These are phyloP conservation scores for Sonneratia alba DNA, from an alignment of 345 rosid genomes.

Conservation along the genomic window DNA sequence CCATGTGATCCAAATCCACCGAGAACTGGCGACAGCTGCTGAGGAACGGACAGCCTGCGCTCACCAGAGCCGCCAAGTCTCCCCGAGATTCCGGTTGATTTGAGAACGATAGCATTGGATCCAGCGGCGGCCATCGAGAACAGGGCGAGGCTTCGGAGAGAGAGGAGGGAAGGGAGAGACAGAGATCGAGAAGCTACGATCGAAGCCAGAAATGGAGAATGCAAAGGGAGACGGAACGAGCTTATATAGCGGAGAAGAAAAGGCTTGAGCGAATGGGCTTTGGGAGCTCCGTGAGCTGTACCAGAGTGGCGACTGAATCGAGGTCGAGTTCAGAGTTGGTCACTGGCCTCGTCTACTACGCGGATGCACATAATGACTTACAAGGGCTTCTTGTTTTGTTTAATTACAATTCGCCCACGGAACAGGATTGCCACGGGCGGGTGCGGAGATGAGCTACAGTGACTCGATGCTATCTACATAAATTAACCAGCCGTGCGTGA, in stretches of 20 bases:
- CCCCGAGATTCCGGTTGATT: constrained; percentile 27
- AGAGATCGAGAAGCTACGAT: constrained; percentile 14
- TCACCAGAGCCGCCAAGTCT: constrained; percentile 19
- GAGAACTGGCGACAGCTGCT: constrained; percentile 38
- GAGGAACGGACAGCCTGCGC: constrained; percentile 30
- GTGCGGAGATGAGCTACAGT: too few species aligned
- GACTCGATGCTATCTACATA: too few species aligned
- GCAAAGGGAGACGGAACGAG: neutral
- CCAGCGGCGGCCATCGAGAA: constrained; percentile 53
- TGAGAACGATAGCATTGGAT: constrained; percentile 40
- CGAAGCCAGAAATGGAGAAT: constrained; percentile 34
- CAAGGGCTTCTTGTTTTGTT: neutral
- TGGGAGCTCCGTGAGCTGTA: neutral
- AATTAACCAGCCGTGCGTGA: too few species aligned
- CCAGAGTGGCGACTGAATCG: constrained; percentile 7
- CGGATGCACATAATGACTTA: neutral
- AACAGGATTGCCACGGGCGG: too few species aligned
- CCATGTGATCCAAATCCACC: constrained; percentile 19
- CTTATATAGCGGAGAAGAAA: neutral
- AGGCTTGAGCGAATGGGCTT: neutral
- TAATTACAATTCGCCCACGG: neutral
- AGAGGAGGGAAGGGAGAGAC: constrained; percentile 9
- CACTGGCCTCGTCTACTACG: neutral
- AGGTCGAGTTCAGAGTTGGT: neutral
- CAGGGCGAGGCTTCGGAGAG: constrained; percentile 19